These are phyloP conservation scores for Asterophora parasitica DNA, from an alignment of 768 basidiomycete genomes.

Conservation along the genomic window DNA sequence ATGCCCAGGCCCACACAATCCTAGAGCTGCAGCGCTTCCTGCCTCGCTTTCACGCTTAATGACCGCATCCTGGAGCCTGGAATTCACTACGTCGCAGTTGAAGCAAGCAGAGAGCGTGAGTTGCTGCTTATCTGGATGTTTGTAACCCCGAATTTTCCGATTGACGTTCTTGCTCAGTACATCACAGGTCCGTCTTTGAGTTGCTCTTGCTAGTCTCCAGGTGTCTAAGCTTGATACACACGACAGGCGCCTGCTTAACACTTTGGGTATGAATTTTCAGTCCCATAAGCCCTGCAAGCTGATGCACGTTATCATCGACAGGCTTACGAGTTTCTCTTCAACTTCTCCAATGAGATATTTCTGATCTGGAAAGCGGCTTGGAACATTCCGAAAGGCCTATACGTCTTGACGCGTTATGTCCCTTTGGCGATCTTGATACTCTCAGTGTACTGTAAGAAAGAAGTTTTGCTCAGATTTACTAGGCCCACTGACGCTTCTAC, in stretches of 20 bases:
- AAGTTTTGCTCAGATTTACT: not conserved
- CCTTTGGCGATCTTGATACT: not conserved
- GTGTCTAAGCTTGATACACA: not conserved
- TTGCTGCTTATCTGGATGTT: not conserved
- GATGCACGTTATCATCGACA: not conserved
- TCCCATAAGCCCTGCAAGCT: not conserved
- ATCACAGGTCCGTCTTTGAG: not conserved
- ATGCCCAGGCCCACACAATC: too few species aligned
- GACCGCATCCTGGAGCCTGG: not conserved
- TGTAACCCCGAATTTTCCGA: too few species aligned
- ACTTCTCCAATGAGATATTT: not conserved
- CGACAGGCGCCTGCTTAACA: not conserved
- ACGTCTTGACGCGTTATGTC: conserved; percentile 2
- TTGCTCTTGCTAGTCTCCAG: not conserved
- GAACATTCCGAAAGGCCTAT: conserved; percentile 4
- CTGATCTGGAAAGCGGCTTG: not conserved
- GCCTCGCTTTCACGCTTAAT: not conserved
- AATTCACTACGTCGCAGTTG: not conserved
- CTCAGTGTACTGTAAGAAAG: not conserved
- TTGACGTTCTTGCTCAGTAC: not conserved
- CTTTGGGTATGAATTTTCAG: not conserved
- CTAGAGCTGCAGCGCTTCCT: too few species aligned
- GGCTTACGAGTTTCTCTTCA: not conserved
- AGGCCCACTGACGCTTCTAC: not conserved
- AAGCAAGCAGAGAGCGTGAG: not conserved